Conservation (phyloP, 306 rosid species). For the Prunus mume region DNA sequence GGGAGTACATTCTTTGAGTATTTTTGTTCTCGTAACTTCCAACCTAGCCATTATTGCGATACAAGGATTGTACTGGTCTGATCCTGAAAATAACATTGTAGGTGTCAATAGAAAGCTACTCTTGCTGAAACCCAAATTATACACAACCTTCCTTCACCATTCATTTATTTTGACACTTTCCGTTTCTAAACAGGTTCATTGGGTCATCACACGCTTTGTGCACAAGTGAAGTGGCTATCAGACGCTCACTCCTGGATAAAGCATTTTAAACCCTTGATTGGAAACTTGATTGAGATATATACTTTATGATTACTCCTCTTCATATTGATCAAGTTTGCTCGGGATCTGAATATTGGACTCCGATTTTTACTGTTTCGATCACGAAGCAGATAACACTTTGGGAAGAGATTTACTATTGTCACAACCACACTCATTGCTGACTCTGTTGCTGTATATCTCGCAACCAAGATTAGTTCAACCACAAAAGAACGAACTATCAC, state of each 20-base stretch:
- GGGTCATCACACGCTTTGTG: constrained; percentile 55
- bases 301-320: background rate
- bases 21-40: constrained; percentile 66
- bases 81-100: constrained; percentile 72
- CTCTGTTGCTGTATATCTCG: background rate
- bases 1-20: constrained; percentile 79
- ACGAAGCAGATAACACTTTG: background rate
- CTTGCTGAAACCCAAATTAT: background rate
- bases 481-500: background rate
- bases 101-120: constrained; percentile 13
- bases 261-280: background rate
- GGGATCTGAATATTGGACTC: background rate
- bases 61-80: constrained; percentile 73
- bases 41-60: constrained; percentile 63
- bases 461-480: background rate
- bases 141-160: background rate
- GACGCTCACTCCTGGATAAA: background rate
- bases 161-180: constrained; percentile 4
- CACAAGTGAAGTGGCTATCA: constrained; percentile 23
- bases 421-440: background rate
- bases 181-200: constrained; percentile 51
- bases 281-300: background rate
- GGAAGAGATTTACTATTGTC: background rate
- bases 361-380: background rate
- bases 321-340: background rate